Base-by-base conservation (phyloP, 1,284 basidiomycete genomes). In the Melampsora occidentalis region DNA sequence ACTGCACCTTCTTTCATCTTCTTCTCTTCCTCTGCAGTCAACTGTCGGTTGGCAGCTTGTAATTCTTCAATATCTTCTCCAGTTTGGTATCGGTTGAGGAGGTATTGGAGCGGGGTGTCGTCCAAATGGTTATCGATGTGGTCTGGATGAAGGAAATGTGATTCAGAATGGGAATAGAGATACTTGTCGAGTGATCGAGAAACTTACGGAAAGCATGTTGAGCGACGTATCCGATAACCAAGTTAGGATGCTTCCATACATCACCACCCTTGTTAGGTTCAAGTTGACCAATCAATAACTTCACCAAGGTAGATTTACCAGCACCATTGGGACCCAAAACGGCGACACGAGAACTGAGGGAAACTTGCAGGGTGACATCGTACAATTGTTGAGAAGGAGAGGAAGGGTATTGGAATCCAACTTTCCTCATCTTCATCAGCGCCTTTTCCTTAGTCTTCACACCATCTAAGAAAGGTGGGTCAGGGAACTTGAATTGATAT, bases 381-480 rank as follows among this genome's bases (percentile, higher is more conserved):
- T 90, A 91, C 79, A 97, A 88, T 85, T 97, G 94, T 84, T 95
- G 94, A 77, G 90, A 87, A 77, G 89, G 82, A 81, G 91, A 88
- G 53, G 89, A 88, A 64, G 93, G 93, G 86, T 97, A 98, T 86
- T 97, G 93, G 92, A 94, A 98, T 82, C 91, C 91, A 81, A 96
- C 94, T 85, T 93, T 91, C 84, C 93, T 91, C 94, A 98, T 97
- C 89, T 98, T 97, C 82, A 97, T 86, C 81, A 97, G 86, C 80
- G 89, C 90, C 89, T 97, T 97, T 87, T 97, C 94, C 89, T 98
- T 97, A 84, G 95, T 98, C 91, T 97, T 97, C 87, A 97, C 94
- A 91, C 94, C 95, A 80, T 97, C 94, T 79, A 97, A 91, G 79
- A 97, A 89, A 84, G 95, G 94, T 76, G 94, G 95, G 83, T 93